Conservation (phyloP, 2,329 filamentous ascomycete species). For the Pseudogymnoascus sp. region DNA sequence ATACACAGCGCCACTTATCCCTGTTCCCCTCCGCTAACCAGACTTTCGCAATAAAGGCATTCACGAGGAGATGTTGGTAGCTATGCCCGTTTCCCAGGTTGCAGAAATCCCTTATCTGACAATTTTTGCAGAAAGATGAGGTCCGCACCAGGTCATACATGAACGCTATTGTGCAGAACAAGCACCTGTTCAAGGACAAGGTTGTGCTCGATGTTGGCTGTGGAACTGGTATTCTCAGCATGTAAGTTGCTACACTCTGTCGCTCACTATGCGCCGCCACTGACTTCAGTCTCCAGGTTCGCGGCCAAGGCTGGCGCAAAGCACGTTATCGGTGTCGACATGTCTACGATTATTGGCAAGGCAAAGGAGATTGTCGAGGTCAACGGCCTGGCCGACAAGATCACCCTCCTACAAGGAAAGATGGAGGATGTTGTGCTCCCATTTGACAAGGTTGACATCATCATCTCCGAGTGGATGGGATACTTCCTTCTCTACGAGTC, state of each 20-base stretch:
- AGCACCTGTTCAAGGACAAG: conserved; percentile 86
- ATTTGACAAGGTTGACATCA: conserved; percentile 95
- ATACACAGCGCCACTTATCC: conserved; percentile 14
- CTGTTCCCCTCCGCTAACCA: conserved; percentile 26
- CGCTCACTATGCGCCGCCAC: neutral
- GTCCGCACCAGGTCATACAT: conserved; percentile 95
- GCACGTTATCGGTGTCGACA: conserved; percentile 97
- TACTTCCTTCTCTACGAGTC: conserved; percentile 98
- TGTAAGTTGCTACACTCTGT: conserved; percentile 51
- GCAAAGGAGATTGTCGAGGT: conserved; percentile 86
- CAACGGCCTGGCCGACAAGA: conserved; percentile 92
- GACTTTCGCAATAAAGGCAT: conserved; percentile 55
- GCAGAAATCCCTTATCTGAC: conserved; percentile 13
- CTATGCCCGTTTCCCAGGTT: conserved; percentile 33
- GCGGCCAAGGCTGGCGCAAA: conserved; percentile 93
- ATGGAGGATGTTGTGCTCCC: conserved; percentile 98
- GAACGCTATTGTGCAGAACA: conserved; percentile 95
- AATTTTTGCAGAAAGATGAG: conserved; percentile 75
- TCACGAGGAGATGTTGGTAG: conserved; percentile 95
- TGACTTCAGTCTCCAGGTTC: conserved; percentile 58
- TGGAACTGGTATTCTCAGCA: conserved; percentile 95
- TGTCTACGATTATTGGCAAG: conserved; percentile 99
- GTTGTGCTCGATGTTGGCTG: conserved; percentile 95
- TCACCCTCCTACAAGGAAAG: conserved; percentile 96
- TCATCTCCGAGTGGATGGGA: conserved; percentile 99